Conservation (phyloP, 2,329 filamentous ascomycete genomes). For the Tolypocladium tropicale region DNA sequence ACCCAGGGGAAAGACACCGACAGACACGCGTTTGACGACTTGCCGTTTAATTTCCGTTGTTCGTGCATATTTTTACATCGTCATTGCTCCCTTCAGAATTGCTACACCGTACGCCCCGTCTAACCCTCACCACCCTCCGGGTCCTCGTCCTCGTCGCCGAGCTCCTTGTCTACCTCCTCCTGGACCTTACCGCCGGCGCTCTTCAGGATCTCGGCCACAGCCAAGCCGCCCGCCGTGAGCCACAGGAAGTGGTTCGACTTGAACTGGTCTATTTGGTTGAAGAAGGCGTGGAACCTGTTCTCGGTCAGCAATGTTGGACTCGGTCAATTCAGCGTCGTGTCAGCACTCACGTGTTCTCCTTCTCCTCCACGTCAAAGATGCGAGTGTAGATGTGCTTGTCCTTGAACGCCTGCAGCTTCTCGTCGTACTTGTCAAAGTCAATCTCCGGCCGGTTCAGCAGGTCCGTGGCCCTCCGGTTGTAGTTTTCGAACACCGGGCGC, state of each 20-base stretch:
- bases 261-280: slow-evolving; percentile 70
- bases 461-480: slow-evolving; percentile 63
- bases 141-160: slow-evolving; percentile 43
- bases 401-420: slow-evolving; percentile 81
- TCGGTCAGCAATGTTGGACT: slow-evolving; percentile 8
- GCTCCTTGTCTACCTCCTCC: slow-evolving; percentile 32
- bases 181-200: slow-evolving; percentile 25
- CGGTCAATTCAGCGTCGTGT: no score
- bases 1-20: background rate
- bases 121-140: slow-evolving; percentile 36
- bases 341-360: slow-evolving; percentile 66
- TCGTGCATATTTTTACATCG: background rate
- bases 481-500: slow-evolving; percentile 80
- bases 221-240: slow-evolving; percentile 58
- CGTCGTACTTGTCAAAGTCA: slow-evolving; percentile 68
- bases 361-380: slow-evolving; percentile 84
- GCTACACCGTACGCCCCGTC: background rate
- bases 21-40: background rate
- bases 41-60: background rate
- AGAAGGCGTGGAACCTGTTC: slow-evolving; percentile 62
- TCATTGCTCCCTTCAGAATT: background rate
- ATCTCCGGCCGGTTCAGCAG: slow-evolving; percentile 58
- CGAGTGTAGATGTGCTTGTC: slow-evolving; percentile 82
- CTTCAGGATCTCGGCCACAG: slow-evolving; percentile 39
- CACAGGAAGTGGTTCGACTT: slow-evolving; percentile 63